Base-by-base conservation (phyloP, 1,139 yeast species). In the Suhomyces bolitotheri region DNA sequence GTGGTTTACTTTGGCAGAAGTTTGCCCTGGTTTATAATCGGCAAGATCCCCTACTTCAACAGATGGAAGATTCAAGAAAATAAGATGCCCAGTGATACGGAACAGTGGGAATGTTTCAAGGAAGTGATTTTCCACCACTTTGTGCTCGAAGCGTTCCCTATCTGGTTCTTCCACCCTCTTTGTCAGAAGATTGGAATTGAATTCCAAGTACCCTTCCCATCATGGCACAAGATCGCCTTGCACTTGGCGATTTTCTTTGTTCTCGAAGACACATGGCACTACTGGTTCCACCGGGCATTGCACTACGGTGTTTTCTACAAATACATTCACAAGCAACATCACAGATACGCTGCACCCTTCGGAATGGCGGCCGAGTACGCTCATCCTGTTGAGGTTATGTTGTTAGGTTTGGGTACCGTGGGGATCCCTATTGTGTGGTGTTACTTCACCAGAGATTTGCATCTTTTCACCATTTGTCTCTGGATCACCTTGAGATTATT, bases 321-420 rank as follows among this genome's bases (percentile, higher is more conserved):
- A 46, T 66, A 70, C 46, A 69, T 70, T 40, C 76, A 70, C 51
- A 70, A 70, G 53, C 73, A 67, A 48, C 76, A 70, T 47, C 76
- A 70, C 49, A 64, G 70, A 49, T 70, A 70, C 44, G 74, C 76
- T 17, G 74, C 76, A 13, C 76, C 76, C 5, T 70, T 70, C 44
- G 76, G 76, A 1, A 60, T 70, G 49, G 64, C 76, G 29, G 75
- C 76, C 22, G 76, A 70, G 44, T 70, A 69, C 42, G 76, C 76
- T 22, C 76, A 70, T 42, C 76, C 76, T 8, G 58, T 68, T 27
- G 76, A 70, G 49, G 76, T 70, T 20, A 61, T 61, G 49, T 59
- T 67, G 29, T 59, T 70, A 41, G 76, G 76, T 2, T 54, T 67
- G 32, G 76, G 76, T 26, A 70, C 76, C 10, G 74, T 70, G 21